Evolutionary conservation across 768 basidiomycete species (phyloP).

Genomic region (Kwoniella pini): DNA sequence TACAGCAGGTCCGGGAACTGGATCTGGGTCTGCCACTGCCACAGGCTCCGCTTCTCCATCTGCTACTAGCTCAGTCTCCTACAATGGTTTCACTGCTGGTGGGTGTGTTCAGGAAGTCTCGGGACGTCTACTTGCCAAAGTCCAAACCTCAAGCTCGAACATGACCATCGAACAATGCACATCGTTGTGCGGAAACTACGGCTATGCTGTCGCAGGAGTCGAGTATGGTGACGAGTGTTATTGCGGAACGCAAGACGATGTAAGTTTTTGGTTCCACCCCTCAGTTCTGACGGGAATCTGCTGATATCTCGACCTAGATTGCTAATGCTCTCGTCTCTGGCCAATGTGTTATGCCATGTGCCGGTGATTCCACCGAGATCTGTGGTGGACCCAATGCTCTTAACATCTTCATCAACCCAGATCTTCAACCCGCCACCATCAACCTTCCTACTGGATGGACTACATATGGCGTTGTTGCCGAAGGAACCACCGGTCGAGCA

Average conservation of each 20-base stretch:
- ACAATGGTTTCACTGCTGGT: slow-evolving; percentile 28
- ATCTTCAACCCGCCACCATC: slow-evolving; percentile 19
- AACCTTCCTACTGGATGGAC: slow-evolving; percentile 26
- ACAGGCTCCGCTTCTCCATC: slow-evolving; percentile 13
- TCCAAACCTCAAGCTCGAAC: slow-evolving; percentile 20
- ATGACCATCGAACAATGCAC: slow-evolving; percentile 36
- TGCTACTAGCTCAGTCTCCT: slow-evolving; percentile 13
- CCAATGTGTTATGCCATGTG: slow-evolving; percentile 46
- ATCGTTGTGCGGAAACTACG: slow-evolving; percentile 24
- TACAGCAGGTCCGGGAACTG: slow-evolving; percentile 16
- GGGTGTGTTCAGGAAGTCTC: slow-evolving; percentile 39
- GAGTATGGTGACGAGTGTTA: slow-evolving; percentile 49
- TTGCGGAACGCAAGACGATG: slow-evolving; percentile 32
- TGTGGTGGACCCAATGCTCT: slow-evolving; percentile 47
- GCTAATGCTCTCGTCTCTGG: slow-evolving; percentile 32
- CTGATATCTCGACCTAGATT: slow-evolving; percentile 5
- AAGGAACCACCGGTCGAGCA: slow-evolving; percentile 21
- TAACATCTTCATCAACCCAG: slow-evolving; percentile 30
- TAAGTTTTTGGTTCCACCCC: slow-evolving; percentile 1
- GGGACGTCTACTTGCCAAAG: slow-evolving; percentile 27
- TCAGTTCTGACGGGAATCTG: background rate
- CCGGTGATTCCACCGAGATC: slow-evolving; percentile 33
- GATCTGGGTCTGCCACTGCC: slow-evolving; percentile 11
- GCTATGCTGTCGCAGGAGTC: slow-evolving; percentile 38
- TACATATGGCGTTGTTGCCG: slow-evolving; percentile 24